Percentiles rank a stretch among this genome's conserved stretches.
phyloP scores from a whole-genome alignment of 1,139 yeast genomes.

The Yarrowia galli region DNA sequence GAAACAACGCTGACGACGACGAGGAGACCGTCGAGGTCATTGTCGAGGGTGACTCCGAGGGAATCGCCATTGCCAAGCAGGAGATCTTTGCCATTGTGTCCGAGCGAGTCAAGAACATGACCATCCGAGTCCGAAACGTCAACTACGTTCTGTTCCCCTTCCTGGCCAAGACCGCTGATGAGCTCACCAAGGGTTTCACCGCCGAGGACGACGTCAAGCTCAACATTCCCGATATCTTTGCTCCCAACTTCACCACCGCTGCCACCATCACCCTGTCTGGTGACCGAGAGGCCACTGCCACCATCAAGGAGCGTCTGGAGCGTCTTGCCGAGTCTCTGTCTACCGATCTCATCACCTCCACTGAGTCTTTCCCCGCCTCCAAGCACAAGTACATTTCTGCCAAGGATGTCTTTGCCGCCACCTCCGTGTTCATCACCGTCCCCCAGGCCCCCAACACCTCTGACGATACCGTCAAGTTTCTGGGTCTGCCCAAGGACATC shows the following conservation, averaged over 20 bases:
- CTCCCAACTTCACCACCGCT: conserved; percentile 42
- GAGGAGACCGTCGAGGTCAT: conserved; percentile 66
- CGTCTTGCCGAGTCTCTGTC: conserved; percentile 55
- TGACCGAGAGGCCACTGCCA: conserved; percentile 65
- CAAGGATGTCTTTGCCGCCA: conserved; percentile 57
- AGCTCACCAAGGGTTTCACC: conserved; percentile 40
- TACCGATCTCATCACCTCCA: conserved; percentile 50
- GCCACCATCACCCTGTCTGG: conserved; percentile 60
- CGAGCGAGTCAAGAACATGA: conserved; percentile 59
- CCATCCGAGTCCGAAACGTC: conserved; percentile 51
- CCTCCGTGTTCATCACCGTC: conserved; percentile 68
- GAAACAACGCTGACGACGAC: conserved; percentile 56
- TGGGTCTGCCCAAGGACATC: conserved; percentile 70
- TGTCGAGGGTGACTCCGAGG: conserved; percentile 85
- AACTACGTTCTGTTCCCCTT: conserved; percentile 51
- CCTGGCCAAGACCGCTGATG: conserved; percentile 43
- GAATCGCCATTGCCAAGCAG: conserved; percentile 75
- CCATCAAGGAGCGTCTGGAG: conserved; percentile 59
- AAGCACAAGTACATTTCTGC: conserved; percentile 59
- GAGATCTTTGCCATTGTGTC: conserved; percentile 76
- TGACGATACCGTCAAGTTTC: conserved; percentile 61
- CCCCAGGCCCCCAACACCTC: conserved; percentile 56
- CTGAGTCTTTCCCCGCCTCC: conserved; percentile 58
- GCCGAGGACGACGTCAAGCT: conserved; percentile 50
- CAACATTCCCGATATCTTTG: conserved; percentile 48